Conservation (phyloP, 129 eudicot genomes). For the Dittrichia graveolens region DNA sequence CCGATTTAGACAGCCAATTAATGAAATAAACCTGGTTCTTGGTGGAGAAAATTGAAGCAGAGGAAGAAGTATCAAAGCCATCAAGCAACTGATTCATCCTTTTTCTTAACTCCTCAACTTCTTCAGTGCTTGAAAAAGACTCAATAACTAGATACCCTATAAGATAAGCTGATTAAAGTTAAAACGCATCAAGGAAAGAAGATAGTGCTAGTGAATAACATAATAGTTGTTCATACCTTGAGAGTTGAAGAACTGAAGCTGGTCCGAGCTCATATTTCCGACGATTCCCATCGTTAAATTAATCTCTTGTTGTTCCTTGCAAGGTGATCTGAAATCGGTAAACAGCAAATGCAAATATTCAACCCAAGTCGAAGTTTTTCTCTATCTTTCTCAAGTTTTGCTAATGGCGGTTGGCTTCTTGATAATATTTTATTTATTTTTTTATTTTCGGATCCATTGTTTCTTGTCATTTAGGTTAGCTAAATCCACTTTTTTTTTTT, state of each 20-base stretch:
- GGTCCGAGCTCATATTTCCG: slow-evolving; percentile 56
- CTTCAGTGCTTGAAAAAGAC: slow-evolving; percentile 65
- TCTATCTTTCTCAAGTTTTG: slow-evolving; percentile 2
- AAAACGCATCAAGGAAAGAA: not conserved
- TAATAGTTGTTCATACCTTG: slow-evolving; percentile 43
- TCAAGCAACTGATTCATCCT: slow-evolving; percentile 73
- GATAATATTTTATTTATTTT: not conserved
- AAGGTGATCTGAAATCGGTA: not conserved
- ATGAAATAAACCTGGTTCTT: slow-evolving; percentile 65
- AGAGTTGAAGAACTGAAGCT: slow-evolving; percentile 68
- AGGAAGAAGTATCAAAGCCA: slow-evolving; percentile 65
- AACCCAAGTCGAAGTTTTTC: not conserved
- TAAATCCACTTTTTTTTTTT: too few species aligned
- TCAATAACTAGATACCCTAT: slow-evolving; percentile 78
- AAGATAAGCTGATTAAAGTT: not conserved
- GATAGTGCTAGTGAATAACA: slow-evolving; percentile 12
- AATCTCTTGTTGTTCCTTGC: not conserved
- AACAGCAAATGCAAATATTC: not conserved
- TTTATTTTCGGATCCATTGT: too few species aligned
- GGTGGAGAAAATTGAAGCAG: slow-evolving; percentile 83
- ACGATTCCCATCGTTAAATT: slow-evolving; percentile 49
- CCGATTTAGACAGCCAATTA: not conserved
- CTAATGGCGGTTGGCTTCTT: slow-evolving; percentile 31
- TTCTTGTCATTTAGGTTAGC: too few species aligned
- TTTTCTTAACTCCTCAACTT: slow-evolving; percentile 60